These are phyloP conservation scores for Dispira parvispora DNA, from an alignment of 192 early-diverging fungal genomes.

Conservation along the genomic window DNA sequence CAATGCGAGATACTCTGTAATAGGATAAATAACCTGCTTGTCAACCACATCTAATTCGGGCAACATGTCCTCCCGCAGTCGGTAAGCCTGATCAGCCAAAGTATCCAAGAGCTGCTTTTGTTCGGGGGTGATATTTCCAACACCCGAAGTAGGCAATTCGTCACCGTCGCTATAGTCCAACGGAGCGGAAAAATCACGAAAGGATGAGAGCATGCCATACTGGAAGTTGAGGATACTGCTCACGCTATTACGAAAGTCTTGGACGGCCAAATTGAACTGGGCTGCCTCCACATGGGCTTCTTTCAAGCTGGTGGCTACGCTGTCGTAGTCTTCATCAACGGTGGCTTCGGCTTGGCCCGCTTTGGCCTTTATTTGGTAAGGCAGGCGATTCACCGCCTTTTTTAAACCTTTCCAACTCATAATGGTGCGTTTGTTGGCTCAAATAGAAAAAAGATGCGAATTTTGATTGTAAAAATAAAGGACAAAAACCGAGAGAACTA, in stretches of 20 bases:
- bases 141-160: constrained; percentile 12
- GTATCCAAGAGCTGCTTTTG: constrained; percentile 23
- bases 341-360: constrained; percentile 36
- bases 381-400: constrained; percentile 66
- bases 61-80: constrained; percentile 35
- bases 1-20: constrained; percentile 56
- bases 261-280: constrained; percentile 42
- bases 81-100: constrained; percentile 26
- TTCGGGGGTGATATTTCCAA: background rate
- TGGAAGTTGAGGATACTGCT: constrained; percentile 15
- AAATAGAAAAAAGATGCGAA: too few species aligned
- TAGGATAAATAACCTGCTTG: constrained; percentile 53
- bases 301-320: constrained; percentile 39
- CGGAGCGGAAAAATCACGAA: background rate
- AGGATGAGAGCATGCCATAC: background rate
- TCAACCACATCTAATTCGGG: constrained; percentile 62
- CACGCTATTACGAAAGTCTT: constrained; percentile 46
- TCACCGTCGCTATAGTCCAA: constrained; percentile 14
- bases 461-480: too few species aligned
- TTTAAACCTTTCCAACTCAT: constrained; percentile 60
- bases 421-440: too few species aligned
- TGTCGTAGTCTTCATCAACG: constrained; percentile 47
- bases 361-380: constrained; percentile 51
- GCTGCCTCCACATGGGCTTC: constrained; percentile 36
- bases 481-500: too few species aligned